These are phyloP conservation scores for Setomelanomma holmii DNA, from an alignment of 2,329 filamentous ascomycete genomes.

Conservation along the genomic window DNA sequence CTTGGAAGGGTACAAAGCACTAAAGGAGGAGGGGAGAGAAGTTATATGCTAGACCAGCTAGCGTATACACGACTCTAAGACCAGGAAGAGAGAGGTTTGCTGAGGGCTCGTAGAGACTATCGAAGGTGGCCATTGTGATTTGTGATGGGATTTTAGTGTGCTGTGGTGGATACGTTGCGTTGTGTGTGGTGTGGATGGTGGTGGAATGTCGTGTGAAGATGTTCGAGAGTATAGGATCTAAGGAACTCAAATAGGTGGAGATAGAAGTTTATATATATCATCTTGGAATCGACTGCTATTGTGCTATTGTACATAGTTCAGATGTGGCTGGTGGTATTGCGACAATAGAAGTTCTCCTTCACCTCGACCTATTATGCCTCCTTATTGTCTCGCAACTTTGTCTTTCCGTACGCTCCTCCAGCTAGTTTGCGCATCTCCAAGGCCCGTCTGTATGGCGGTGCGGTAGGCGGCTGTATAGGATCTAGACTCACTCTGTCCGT, in stretches of 20 bases:
- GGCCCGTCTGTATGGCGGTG: conserved; percentile 91
- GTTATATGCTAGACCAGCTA: background rate
- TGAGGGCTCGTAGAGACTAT: background rate
- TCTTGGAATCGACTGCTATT: background rate
- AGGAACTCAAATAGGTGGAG: background rate
- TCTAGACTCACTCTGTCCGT: conserved; percentile 86
- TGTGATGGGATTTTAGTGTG: background rate
- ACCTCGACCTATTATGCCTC: background rate
- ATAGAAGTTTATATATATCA: background rate
- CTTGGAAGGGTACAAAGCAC: background rate
- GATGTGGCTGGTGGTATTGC: background rate
- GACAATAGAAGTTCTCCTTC: background rate
- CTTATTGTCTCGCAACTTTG: conserved; percentile 50
- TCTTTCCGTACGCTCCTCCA: conserved; percentile 80
- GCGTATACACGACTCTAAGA: background rate
- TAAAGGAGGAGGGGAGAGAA: background rate
- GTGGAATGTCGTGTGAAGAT: background rate
- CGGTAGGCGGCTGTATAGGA: conserved; percentile 92
- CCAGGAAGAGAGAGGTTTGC: conserved; percentile 1
- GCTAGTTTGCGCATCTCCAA: conserved; percentile 80
- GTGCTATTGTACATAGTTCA: background rate
- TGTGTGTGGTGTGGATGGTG: background rate
- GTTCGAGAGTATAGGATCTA: background rate
- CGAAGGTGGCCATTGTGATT: background rate
- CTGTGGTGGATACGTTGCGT: background rate